Base-by-base conservation (phyloP, 805 yeast genomes). In the Alloascoidea africana region DNA sequence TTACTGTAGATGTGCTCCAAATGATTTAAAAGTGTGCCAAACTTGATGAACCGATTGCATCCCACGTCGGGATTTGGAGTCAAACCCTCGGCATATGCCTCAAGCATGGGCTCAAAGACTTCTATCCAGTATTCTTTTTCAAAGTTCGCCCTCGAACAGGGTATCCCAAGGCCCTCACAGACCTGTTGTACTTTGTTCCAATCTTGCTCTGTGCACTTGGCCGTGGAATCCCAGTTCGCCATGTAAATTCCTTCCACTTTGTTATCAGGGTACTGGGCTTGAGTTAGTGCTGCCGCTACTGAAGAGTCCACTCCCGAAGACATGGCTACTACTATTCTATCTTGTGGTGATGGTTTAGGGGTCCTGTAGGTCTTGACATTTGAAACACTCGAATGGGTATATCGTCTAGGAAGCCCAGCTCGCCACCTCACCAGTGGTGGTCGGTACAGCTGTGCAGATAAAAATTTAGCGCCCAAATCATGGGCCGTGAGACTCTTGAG, bases 301-400 rank as follows among this genome's bases (percentile, higher is more conserved):
- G 96, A 79, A 0, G 96, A 87, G 55, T 91, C 98, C 1, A 91
- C 97, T 0, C 98, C 98, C 0, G 94, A 82, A 1, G 96, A 84
- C 95, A 91, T 83, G 4, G 97, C 96, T 3, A 91, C 73, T 15
- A 81, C 59, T 16, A 89, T 69, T 38, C 67, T 71, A 47, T 83
- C 94, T 19, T 63, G 53, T 5, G 44, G 44, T 0, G 46, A 43
- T 0, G 89, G 89, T 23, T 8, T 23, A 8, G 30, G 30, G 8
- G 30, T n/a, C n/a, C n/a, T n/a, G n/a, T n/a, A n/a, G n/a, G n/a
- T n/a, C n/a, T n/a, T n/a, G n/a, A n/a, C n/a, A n/a, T n/a, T n/a
- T n/a, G n/a, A n/a, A n/a, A n/a, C n/a, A n/a, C n/a, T n/a, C n/a
- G n/a, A n/a, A n/a, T n/a, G n/a, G n/a, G n/a, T n/a, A n/a, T n/a